Evolutionary conservation across 768 basidiomycete species (phyloP), one percentile per base, ranked within the genome.

Genomic region (Kwoniella shandongensis): DNA sequence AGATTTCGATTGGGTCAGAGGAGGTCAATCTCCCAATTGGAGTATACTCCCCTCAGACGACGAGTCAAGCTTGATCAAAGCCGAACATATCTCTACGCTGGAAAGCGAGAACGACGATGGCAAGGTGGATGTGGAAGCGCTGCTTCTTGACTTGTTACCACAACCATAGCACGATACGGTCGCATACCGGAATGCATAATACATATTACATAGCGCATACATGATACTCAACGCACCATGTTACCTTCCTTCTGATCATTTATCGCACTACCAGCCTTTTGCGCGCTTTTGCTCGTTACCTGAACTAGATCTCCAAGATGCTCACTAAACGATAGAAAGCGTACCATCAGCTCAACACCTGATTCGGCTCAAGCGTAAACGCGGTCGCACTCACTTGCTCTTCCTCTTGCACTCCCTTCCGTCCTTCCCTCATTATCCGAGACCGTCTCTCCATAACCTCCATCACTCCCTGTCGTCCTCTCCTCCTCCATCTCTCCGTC

Each of bases 1-100:
- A 67, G 91, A 93, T 63, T 93, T 93, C 70, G 88, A 89, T 18
- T 89, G 91, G 74, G 87, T 91, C 57, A 80, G 85, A 29, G 69
- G 81, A 4, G 84, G 86, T 1, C 84, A 84, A 0, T 92, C 91
- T 3, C 89, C 91, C 10, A 84, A 92, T 74, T 92, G 88, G 86
- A 50, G 10, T 40, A 10, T 30, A 8, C 18, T 55, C 15, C 5
- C 42, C 8, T 42, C 25, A 27, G 11, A 7, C 8, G 11, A n/a
- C n/a, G n/a, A n/a, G n/a, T n/a, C n/a, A n/a, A n/a, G n/a, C n/a
- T n/a, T n/a, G n/a, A 17, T 41, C 40, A 22, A 18, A 22, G 17
- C 40, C 32, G 32, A 32, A 32, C 32, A 32, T 13, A 32, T 6
- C 6, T 32, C 32, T 32, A 6, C 7, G 13, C 13, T 32, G 7